Conservation (phyloP, 2,329 filamentous ascomycete genomes). For the Epicoccum sorghinum region DNA sequence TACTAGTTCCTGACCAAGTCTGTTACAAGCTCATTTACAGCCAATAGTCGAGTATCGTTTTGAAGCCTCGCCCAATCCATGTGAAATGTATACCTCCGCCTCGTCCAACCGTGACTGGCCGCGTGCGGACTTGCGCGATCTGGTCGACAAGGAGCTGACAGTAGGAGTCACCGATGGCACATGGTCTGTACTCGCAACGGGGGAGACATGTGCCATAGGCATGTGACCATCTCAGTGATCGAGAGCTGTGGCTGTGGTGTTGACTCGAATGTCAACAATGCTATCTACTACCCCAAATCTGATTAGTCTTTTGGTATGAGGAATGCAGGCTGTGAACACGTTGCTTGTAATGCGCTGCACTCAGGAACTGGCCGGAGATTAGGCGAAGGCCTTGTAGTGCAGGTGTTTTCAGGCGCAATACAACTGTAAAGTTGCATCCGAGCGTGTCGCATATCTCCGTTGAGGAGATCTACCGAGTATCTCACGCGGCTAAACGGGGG, state of each 20-base stretch:
- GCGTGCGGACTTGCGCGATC: constrained; percentile 26
- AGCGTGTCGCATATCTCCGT: constrained; percentile 15
- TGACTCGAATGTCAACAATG: not conserved
- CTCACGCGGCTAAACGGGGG: not conserved
- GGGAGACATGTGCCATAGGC: constrained; percentile 19
- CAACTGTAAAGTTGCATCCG: constrained; percentile 13
- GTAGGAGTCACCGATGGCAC: constrained; percentile 8
- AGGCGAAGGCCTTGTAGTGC: constrained; percentile 10
- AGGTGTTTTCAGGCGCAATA: constrained; percentile 7
- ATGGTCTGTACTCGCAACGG: constrained; percentile 10
- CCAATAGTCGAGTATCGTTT: not conserved
- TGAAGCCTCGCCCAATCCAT: not conserved
- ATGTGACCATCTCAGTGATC: constrained; percentile 23
- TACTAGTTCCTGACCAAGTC: not conserved
- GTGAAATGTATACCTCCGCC: not conserved
- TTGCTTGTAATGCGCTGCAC: constrained; percentile 2
- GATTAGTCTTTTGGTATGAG: not conserved
- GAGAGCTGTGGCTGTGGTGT: constrained; percentile 28
- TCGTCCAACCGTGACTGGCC: not conserved
- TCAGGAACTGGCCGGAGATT: constrained; percentile 4
- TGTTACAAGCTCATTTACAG: not conserved
- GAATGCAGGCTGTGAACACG: constrained; percentile 4
- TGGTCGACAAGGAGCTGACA: constrained; percentile 23
- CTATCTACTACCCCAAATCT: constrained; percentile 1
- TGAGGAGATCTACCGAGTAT: constrained; percentile 4